Base-by-base conservation (phyloP, 176 grass and related monocot genomes). In the Poa pratensis region DNA sequence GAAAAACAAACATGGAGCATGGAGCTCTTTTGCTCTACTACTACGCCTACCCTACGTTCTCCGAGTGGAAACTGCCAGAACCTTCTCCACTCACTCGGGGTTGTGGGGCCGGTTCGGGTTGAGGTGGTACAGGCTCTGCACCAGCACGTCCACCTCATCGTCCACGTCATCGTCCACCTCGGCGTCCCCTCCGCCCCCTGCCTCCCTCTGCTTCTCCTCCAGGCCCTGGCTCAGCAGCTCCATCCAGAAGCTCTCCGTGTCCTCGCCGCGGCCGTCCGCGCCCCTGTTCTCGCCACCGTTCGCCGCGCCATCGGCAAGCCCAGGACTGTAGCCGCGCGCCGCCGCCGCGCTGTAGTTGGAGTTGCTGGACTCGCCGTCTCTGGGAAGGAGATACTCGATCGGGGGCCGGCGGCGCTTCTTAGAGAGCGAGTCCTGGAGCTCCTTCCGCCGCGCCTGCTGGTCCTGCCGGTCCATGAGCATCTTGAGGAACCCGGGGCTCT, bases 221-320 rank as follows among this genome's bases (percentile, higher is more conserved):
- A 90, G 84, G 1, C 89, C 75, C 1, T 83, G 84, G 35, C 34
- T 90, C 16, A 98, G 85, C 85, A 98, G 82, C 86, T 98, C 88
- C 83, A 87, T 90, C 96, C 96, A 98, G 77, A 98, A 98, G 80
- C 78, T 95, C 89, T 80, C 82, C 64, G 83, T 89, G 91, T 78
- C 88, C 62, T 60, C 87, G 50, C 64, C 73, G 26, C 19, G 35
- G 18, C 64, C 73, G 26, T 73, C 70, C 7, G 23, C 43, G 69
- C 3, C 19, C 58, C 46, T 1, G 27, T 55, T 49, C 5, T 55
- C 46, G 19, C 8, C 79, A 1, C 24, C 51, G 26, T 39, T 68
- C 9, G 14, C 3, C 15, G 30, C 71, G 66, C 68, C 84, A 34
- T 82, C 22, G 5, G 32, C 52, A 1, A 77, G 54, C 22, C 39